phyloP scores from a whole-genome alignment of 306 rosid genomes.

The Dryas alaskensis region DNA sequence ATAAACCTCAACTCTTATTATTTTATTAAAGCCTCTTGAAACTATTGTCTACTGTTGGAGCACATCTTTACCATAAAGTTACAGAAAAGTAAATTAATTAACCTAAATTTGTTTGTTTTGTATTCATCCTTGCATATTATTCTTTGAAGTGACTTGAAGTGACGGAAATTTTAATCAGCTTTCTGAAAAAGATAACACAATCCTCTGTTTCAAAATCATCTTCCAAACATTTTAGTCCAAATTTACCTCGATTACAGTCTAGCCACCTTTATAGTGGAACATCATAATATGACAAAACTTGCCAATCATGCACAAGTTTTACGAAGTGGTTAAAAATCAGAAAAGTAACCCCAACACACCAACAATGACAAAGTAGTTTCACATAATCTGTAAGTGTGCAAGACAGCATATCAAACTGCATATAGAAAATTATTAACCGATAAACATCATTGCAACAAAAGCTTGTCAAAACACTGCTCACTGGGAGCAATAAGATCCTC shows the following conservation, averaged over 20 bases:
- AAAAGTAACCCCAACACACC: background rate
- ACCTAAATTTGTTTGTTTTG: no score
- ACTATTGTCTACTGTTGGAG: no score
- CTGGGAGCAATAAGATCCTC: constrained; percentile 12
- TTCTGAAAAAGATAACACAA: no score
- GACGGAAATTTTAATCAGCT: background rate
- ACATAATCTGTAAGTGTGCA: background rate
- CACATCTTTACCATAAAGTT: no score
- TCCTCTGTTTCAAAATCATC: no score
- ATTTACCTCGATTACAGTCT: no score
- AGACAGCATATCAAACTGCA: constrained; percentile 1
- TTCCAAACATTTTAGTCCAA: no score
- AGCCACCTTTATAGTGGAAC: no score
- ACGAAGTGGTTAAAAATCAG: no score
- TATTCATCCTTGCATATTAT: background rate
- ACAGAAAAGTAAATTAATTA: no score
- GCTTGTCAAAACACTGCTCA: background rate
- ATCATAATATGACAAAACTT: background rate
- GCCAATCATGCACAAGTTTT: background rate
- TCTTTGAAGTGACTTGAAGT: background rate
- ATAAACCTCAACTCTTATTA: no score
- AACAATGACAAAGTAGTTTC: background rate
- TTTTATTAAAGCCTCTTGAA: no score
- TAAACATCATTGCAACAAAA: background rate
- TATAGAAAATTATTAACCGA: background rate